Evolutionary conservation across 1,139 yeast genomes (phyloP).

Genomic region (Lodderomyces parapsilosis): DNA sequence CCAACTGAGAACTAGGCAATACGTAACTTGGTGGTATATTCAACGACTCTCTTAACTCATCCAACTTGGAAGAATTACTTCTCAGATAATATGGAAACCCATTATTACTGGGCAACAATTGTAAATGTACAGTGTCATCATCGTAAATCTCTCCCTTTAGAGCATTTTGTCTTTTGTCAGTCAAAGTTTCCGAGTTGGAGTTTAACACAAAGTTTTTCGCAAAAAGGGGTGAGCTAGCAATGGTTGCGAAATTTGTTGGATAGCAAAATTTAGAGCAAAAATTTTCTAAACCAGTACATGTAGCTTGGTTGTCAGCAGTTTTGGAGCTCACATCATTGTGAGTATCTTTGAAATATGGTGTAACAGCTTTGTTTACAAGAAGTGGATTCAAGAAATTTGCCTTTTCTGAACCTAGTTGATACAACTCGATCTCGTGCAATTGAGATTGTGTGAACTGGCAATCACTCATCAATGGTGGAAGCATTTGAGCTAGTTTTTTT

Average conservation of each 20-base stretch:
- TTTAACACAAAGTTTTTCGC: constrained; percentile 2
- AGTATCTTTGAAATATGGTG: background rate
- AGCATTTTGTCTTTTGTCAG: background rate
- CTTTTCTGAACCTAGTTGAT: background rate
- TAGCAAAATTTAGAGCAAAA: background rate
- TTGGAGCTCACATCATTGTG: background rate
- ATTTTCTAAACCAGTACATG: too few relatives aligned
- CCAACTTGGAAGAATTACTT: constrained; percentile 4
- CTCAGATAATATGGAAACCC: constrained; percentile 5
- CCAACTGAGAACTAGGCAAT: background rate
- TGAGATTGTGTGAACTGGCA: background rate
- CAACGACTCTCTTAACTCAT: constrained; percentile 8
- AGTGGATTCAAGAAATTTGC: background rate
- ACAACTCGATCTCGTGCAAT: background rate
- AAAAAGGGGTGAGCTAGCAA: constrained; percentile 8
- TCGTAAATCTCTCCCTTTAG: background rate
- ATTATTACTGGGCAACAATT: constrained; percentile 5
- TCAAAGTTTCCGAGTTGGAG: background rate
- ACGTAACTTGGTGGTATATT: constrained; percentile 10
- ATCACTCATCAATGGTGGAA: background rate
- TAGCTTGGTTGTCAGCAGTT: too few relatives aligned
- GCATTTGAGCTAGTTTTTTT: background rate
- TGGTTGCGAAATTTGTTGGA: background rate
- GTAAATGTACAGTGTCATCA: background rate
- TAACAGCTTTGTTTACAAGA: background rate